phyloP scores from a whole-genome alignment of 257 asterid species.

The Fraxinus anomala region DNA sequence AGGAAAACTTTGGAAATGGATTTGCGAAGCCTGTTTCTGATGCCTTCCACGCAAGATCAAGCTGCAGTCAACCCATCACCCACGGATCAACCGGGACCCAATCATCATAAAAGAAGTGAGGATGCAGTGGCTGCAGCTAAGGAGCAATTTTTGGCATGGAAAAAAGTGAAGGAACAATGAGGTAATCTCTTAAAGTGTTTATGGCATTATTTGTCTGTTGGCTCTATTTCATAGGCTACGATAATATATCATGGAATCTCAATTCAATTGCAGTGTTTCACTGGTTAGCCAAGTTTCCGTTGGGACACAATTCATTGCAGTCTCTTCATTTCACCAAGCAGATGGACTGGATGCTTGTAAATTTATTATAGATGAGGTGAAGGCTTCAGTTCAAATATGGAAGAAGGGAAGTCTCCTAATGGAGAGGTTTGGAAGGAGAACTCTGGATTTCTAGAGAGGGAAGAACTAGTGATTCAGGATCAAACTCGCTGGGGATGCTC shows the following conservation, averaged over 20 bases:
- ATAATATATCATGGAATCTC: conserved; percentile 51
- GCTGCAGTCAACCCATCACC: conserved; percentile 23
- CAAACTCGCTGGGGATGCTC: conserved; percentile 26
- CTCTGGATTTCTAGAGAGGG: conserved; percentile 66
- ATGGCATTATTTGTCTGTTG: neutral
- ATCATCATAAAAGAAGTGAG: conserved; percentile 53
- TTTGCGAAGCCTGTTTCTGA: conserved; percentile 39
- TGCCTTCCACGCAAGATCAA: conserved; percentile 37
- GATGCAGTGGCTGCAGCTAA: conserved; percentile 60
- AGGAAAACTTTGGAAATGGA: conserved; percentile 32
- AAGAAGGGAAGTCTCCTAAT: conserved; percentile 93
- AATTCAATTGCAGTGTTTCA: conserved; percentile 73
- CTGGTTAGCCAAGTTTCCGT: conserved; percentile 72
- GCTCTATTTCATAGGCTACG: too few relatives aligned
- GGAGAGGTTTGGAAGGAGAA: conserved; percentile 99
- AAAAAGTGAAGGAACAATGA: conserved; percentile 58
- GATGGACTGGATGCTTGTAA: conserved; percentile 87
- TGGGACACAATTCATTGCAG: conserved; percentile 84
- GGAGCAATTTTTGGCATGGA: conserved; percentile 73
- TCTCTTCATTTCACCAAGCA: conserved; percentile 71
- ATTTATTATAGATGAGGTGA: conserved; percentile 81
- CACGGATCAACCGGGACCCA: conserved; percentile 43
- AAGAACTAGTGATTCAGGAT: conserved; percentile 42
- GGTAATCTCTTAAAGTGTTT: conserved; percentile 20
- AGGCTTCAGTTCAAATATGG: conserved; percentile 90